phyloP scores from a whole-genome alignment of 2,329 filamentous ascomycete species.

The Fusarium mangiferae region DNA sequence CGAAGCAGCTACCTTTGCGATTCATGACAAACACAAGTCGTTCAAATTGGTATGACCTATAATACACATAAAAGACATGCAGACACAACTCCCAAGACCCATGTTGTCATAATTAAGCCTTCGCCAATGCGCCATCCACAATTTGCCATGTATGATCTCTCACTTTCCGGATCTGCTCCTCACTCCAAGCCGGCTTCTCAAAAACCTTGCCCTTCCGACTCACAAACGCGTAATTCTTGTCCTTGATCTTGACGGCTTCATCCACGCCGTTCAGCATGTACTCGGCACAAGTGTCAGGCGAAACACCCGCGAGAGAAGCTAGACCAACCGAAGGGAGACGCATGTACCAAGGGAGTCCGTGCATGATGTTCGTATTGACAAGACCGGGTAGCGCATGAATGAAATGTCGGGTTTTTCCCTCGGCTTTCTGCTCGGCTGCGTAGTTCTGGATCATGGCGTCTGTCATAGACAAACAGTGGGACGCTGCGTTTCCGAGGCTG shows the following conservation, averaged over 20 bases:
- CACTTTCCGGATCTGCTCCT: conserved; percentile 44
- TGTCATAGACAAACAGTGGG: conserved; percentile 54
- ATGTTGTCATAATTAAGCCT: not conserved
- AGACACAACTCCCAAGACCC: not conserved
- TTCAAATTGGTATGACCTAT: not conserved
- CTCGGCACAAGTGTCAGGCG: conserved; percentile 45
- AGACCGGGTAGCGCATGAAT: conserved; percentile 54
- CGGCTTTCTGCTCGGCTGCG: conserved; percentile 40
- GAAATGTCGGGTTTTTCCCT: conserved; percentile 44
- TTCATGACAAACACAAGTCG: not conserved
- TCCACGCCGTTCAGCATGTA: conserved; percentile 40
- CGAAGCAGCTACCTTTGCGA: not conserved
- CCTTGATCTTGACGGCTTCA: conserved; percentile 20
- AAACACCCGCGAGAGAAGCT: conserved; percentile 34
- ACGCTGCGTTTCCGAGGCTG: conserved; percentile 46
- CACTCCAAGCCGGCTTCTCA: conserved; percentile 42
- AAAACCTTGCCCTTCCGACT: conserved; percentile 44
- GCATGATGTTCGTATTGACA: conserved; percentile 49
- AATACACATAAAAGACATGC: not conserved
- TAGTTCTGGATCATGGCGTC: conserved; percentile 51
- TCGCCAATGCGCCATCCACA: conserved; percentile 37
- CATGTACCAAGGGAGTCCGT: conserved; percentile 47
- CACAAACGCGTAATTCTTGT: conserved; percentile 44
- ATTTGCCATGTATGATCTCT: conserved; percentile 47
- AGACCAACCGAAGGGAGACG: conserved; percentile 25